These are phyloP conservation scores for Monosporascus sp. DNA, from an alignment of 2,329 filamentous ascomycete species.

Conservation along the genomic window DNA sequence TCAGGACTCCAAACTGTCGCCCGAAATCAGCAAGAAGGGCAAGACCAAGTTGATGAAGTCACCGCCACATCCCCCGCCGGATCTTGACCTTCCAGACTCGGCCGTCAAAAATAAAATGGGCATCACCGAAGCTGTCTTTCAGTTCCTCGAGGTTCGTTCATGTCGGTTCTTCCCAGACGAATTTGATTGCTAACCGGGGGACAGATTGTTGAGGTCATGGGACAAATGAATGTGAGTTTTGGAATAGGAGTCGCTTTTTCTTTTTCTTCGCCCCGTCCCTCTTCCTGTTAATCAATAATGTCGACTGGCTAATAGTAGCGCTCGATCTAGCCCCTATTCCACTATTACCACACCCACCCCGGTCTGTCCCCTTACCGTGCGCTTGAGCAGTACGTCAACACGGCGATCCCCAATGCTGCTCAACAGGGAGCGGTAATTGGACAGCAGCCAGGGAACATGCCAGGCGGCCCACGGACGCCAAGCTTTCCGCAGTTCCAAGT, in stretches of 20 bases:
- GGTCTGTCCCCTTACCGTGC: slow-evolving; percentile 51
- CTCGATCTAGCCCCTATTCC: slow-evolving; percentile 44
- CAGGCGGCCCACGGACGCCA: slow-evolving; percentile 46
- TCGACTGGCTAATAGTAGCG: slow-evolving; percentile 5
- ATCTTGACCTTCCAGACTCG: slow-evolving; percentile 56
- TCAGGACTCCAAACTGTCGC: slow-evolving; percentile 53
- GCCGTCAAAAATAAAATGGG: slow-evolving; percentile 52
- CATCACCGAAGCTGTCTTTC: slow-evolving; percentile 55
- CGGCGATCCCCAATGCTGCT: slow-evolving; percentile 35
- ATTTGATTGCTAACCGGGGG: slow-evolving; percentile 18
- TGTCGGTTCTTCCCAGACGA: not conserved
- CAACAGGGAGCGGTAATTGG: slow-evolving; percentile 39
- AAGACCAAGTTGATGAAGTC: slow-evolving; percentile 56
- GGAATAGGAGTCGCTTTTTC: not conserved
- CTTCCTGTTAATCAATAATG: not conserved
- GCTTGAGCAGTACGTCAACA: slow-evolving; percentile 54
- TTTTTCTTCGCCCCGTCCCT: not conserved
- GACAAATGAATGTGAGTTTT: slow-evolving; percentile 50
- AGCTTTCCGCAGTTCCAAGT: slow-evolving; percentile 54
- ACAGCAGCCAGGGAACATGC: slow-evolving; percentile 35
- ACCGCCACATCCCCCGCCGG: slow-evolving; percentile 52
- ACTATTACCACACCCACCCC: slow-evolving; percentile 50
- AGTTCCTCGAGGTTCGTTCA: slow-evolving; percentile 57
- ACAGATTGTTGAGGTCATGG: slow-evolving; percentile 61
- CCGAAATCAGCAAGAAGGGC: slow-evolving; percentile 63